Conservation (phyloP, 495 filamentous ascomycete species). For the Clohesyomyces aquaticus region DNA sequence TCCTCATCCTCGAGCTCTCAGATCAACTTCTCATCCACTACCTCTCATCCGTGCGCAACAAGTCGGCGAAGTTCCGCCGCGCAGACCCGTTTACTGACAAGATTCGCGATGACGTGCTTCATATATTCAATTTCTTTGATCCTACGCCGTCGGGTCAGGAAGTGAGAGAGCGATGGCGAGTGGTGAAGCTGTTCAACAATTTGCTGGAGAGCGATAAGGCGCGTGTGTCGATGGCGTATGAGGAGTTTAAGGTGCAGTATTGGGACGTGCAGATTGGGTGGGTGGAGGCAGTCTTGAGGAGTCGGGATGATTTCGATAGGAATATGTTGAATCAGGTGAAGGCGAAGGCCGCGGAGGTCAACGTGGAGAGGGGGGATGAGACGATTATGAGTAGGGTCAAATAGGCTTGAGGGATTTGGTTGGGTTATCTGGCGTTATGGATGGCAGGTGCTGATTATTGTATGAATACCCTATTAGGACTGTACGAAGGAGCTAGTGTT, state of each 20-base stretch:
- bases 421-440: no score
- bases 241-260: slow-evolving; percentile 78
- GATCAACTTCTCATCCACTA: slow-evolving; percentile 88
- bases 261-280: slow-evolving; percentile 95
- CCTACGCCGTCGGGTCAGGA: slow-evolving; percentile 64
- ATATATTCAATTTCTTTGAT: slow-evolving; percentile 74
- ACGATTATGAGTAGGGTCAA: slow-evolving; percentile 91
- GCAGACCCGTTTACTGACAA: slow-evolving; percentile 82
- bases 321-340: slow-evolving; percentile 86
- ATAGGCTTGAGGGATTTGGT: no score
- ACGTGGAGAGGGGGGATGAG: slow-evolving; percentile 70
- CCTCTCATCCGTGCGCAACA: slow-evolving; percentile 84
- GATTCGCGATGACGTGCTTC: slow-evolving; percentile 85
- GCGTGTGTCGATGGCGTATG: slow-evolving; percentile 73
- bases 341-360: slow-evolving; percentile 79
- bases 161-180: slow-evolving; percentile 89
- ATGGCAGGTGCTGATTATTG: no score
- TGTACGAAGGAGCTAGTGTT: no score
- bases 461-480: no score
- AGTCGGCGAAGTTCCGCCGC: slow-evolving; percentile 84
- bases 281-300: slow-evolving; percentile 91
- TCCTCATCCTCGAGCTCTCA: slow-evolving; percentile 85
- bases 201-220: slow-evolving; percentile 78
- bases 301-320: slow-evolving; percentile 90
- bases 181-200: slow-evolving; percentile 76